A percentile compares a stretch with the other conserved stretches of the same genome.
These are phyloP conservation scores for Trametes sp. DNA, from an alignment of 1,284 basidiomycete species.

Conservation along the genomic window DNA sequence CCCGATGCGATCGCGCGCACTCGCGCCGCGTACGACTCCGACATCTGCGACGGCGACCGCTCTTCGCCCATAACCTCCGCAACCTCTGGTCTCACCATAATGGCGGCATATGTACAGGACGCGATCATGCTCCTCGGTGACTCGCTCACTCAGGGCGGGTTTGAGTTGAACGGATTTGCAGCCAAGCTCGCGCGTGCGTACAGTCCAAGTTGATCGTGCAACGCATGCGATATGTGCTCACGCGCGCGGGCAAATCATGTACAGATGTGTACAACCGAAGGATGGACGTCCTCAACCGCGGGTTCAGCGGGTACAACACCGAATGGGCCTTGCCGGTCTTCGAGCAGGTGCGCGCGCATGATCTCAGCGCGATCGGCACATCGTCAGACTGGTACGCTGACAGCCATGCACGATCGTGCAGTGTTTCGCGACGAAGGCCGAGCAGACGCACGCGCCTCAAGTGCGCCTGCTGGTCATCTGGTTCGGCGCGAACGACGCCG, in stretches of 20 bases:
- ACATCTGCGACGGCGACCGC: background rate
- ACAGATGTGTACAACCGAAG: constrained; percentile 79
- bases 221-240: background rate
- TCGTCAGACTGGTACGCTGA: too few species aligned
- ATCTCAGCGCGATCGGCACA: too few species aligned
- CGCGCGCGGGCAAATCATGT: background rate
- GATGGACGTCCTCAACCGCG: constrained; percentile 86
- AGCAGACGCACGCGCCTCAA: constrained; percentile 59
- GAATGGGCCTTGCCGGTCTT: constrained; percentile 85
- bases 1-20: background rate
- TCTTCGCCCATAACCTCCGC: background rate
- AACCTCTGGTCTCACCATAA: constrained; percentile 33
- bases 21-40: background rate
- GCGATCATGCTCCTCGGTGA: constrained; percentile 79
- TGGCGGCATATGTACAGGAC: constrained; percentile 68
- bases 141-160: constrained; percentile 74
- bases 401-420: too few species aligned
- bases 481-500: constrained; percentile 84
- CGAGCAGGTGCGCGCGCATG: constrained; percentile 49
- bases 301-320: constrained; percentile 83
- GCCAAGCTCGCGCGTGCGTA: constrained; percentile 67
- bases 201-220: background rate
- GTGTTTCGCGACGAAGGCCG: constrained; percentile 63
- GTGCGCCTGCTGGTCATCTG: constrained; percentile 83
- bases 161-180: constrained; percentile 66